These are phyloP conservation scores for Fusarium sp. DNA, from an alignment of 2,329 filamentous ascomycete species.

Conservation along the genomic window DNA sequence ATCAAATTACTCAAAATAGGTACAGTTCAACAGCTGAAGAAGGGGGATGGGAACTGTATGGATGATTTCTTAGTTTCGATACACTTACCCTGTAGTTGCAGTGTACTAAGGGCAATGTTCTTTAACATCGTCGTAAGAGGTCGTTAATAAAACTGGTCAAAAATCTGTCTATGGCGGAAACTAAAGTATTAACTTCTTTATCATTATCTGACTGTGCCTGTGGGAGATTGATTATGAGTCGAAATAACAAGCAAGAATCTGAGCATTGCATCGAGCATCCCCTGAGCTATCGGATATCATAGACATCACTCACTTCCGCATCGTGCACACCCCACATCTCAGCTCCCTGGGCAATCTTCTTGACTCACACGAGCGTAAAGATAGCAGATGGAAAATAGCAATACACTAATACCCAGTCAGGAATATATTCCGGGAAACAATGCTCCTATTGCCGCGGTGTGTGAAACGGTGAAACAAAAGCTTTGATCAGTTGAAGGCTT, in stretches of 20 bases:
- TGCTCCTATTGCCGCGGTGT: background rate
- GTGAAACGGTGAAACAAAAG: constrained; percentile 32
- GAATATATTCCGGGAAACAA: background rate
- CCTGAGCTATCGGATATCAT: background rate
- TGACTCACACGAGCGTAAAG: background rate
- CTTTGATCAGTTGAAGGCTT: constrained; percentile 27
- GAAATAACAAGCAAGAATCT: background rate
- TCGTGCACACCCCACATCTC: constrained; percentile 1
- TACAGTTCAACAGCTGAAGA: background rate
- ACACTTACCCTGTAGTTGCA: background rate
- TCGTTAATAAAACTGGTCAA: too few species aligned
- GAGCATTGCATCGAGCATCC: background rate
- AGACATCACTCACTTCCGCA: background rate
- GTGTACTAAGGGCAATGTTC: too few species aligned
- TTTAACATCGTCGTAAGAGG: too few species aligned
- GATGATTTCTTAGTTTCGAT: background rate
- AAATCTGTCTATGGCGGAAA: background rate
- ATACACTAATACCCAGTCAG: background rate
- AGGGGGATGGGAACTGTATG: background rate
- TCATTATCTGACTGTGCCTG: background rate
- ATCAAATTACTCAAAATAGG: background rate
- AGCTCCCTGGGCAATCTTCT: background rate
- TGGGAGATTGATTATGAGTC: background rate
- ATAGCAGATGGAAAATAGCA: background rate
- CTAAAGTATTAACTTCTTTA: background rate